Conservation (phyloP, 352 stramenopile genomes). For the Phytophthora citrophthora region DNA sequence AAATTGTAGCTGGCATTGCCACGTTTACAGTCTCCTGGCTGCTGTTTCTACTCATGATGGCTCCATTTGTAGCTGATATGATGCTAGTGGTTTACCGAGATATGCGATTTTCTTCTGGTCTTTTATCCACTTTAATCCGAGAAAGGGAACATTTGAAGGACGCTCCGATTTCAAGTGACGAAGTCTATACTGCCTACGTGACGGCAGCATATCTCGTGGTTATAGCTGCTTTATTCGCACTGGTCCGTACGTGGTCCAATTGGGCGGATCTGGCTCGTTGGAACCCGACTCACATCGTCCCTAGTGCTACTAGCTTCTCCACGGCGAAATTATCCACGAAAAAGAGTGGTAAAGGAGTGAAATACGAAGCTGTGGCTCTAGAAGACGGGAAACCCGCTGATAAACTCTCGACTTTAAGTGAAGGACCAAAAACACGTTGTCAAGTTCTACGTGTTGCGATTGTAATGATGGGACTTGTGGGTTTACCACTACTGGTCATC, state of each 20-base stretch:
- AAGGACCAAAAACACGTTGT: background rate
- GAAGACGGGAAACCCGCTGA: background rate
- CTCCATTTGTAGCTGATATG: slow-evolving; percentile 12
- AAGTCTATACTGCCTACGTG: background rate
- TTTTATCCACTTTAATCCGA: slow-evolving; percentile 1
- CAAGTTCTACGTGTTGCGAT: background rate
- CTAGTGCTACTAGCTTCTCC: background rate
- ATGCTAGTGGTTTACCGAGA: slow-evolving; percentile 5
- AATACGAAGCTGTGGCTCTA: slow-evolving; percentile 1
- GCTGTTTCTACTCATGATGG: background rate
- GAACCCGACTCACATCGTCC: slow-evolving; percentile 8
- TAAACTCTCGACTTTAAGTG: background rate
- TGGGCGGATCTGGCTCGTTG: slow-evolving; percentile 6
- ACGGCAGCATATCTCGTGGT: background rate
- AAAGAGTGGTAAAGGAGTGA: background rate
- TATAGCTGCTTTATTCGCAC: slow-evolving; percentile 5
- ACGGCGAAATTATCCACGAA: slow-evolving; percentile 1
- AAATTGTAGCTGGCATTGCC: slow-evolving; percentile 1
- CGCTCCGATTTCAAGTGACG: slow-evolving; percentile 7
- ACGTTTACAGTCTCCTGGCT: slow-evolving; percentile 9
- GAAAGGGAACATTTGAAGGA: slow-evolving; percentile 5
- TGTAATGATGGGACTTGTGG: slow-evolving; percentile 1
- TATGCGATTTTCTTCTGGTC: slow-evolving; percentile 8
- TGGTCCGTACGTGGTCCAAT: background rate
- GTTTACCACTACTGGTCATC: background rate